Conservation (phyloP, 495 filamentous ascomycete genomes). For the Ascodesmis nigricans region DNA sequence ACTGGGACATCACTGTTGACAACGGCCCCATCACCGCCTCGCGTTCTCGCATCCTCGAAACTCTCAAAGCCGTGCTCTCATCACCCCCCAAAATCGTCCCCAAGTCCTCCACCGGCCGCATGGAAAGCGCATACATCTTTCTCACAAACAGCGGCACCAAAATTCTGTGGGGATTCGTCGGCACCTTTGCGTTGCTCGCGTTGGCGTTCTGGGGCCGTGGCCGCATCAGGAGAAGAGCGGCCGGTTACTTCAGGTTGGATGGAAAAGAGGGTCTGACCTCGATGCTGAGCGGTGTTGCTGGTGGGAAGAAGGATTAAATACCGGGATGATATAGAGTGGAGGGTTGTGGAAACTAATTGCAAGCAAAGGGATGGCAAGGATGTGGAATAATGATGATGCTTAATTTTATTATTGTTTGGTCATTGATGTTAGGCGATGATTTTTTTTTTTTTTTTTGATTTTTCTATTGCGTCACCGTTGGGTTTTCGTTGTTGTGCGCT, state of each 20-base stretch:
- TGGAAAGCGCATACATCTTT: slow-evolving; percentile 61
- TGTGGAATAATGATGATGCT: too few relatives aligned
- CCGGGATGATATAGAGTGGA: too few relatives aligned
- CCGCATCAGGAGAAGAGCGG: slow-evolving; percentile 29
- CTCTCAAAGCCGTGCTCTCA: slow-evolving; percentile 44
- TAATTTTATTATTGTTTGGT: too few relatives aligned
- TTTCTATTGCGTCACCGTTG: too few relatives aligned
- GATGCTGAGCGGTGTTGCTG: slow-evolving; percentile 27
- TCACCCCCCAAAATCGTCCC: slow-evolving; percentile 62
- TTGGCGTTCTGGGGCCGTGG: slow-evolving; percentile 35
- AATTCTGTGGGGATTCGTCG: slow-evolving; percentile 51
- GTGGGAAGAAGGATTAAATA: slow-evolving; percentile 60
- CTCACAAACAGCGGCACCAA: slow-evolving; percentile 40
- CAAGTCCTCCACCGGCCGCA: slow-evolving; percentile 60
- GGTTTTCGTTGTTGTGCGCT: too few relatives aligned
- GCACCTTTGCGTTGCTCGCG: slow-evolving; percentile 32
- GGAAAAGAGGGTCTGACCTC: slow-evolving; percentile 52
- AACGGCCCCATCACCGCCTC: slow-evolving; percentile 73
- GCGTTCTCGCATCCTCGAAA: slow-evolving; percentile 86
- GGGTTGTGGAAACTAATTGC: too few relatives aligned
- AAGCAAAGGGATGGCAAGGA: too few relatives aligned
- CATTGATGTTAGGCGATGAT: too few relatives aligned
- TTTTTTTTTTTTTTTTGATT: too few relatives aligned
- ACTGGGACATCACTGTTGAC: slow-evolving; percentile 83
- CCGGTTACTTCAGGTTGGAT: slow-evolving; percentile 50